These are phyloP conservation scores for Olyra latifolia DNA, from an alignment of 176 grass and related monocot genomes.

Conservation along the genomic window DNA sequence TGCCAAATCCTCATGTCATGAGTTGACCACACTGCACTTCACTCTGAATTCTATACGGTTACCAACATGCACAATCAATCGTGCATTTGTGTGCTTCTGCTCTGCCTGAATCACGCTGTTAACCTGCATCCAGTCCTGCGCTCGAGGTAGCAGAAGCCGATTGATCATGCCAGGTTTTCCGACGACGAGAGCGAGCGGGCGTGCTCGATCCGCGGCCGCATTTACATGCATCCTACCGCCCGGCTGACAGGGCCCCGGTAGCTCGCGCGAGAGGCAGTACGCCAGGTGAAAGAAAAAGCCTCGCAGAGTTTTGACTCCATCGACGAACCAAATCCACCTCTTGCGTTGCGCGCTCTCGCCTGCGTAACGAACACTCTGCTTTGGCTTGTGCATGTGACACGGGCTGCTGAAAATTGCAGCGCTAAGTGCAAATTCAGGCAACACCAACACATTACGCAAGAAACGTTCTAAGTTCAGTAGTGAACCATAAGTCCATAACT, in stretches of 20 bases:
- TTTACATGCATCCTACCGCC: not conserved
- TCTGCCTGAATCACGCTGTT: conserved; percentile 10
- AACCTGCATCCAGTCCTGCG: not conserved
- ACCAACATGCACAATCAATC: too few relatives aligned
- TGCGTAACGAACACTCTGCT: not conserved
- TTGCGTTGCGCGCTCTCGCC: conserved; percentile 5
- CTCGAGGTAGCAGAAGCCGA: conserved; percentile 6
- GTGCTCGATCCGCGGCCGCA: not conserved
- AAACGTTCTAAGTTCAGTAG: not conserved
- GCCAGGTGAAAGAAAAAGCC: conserved; percentile 35
- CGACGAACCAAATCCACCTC: not conserved
- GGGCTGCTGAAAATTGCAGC: not conserved
- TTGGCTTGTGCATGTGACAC: not conserved
- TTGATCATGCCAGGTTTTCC: not conserved
- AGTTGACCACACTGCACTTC: not conserved
- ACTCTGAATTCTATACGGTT: not conserved
- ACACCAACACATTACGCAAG: not conserved
- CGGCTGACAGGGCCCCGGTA: conserved; percentile 44
- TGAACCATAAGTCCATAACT: not conserved
- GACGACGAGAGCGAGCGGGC: not conserved
- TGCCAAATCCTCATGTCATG: not conserved
- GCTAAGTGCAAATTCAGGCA: not conserved
- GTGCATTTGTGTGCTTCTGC: not conserved
- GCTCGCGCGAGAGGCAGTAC: conserved; percentile 26
- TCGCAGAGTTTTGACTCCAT: not conserved